A percentile compares a stretch with the other conserved stretches of the same genome.
These are phyloP conservation scores for Talaromyces sp. DNA, from an alignment of 2,329 filamentous ascomycete species.

Conservation along the genomic window DNA sequence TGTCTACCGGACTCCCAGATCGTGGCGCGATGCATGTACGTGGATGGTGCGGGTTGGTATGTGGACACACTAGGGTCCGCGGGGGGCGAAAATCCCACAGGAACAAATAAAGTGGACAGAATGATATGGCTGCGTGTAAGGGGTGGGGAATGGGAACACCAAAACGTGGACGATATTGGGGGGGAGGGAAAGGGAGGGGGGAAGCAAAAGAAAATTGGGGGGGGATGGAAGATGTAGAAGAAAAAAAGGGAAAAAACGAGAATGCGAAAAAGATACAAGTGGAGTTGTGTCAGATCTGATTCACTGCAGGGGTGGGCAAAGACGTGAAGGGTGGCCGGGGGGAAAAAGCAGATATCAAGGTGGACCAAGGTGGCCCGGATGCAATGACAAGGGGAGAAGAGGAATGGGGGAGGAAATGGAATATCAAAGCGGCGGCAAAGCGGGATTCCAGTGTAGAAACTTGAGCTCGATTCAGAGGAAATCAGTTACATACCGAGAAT, in stretches of 20 bases:
- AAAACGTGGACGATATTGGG: constrained; percentile 16
- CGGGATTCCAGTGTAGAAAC: too few species aligned
- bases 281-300: constrained; percentile 27
- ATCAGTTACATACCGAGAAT: too few species aligned
- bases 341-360: constrained; percentile 23
- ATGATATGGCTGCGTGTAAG: constrained; percentile 5
- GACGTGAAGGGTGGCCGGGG: constrained; percentile 12
- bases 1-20: constrained; percentile 13
- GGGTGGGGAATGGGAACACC: constrained; percentile 16
- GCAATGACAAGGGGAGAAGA: constrained; percentile 6
- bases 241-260: constrained; percentile 17
- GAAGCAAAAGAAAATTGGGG: constrained; percentile 9
- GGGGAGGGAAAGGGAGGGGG: constrained; percentile 9
- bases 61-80: constrained; percentile 18
- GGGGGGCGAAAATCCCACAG: constrained; percentile 27
- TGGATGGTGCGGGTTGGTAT: constrained; percentile 21
- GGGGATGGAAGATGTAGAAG: constrained; percentile 11
- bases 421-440: too few species aligned
- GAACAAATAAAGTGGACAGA: constrained; percentile 21
- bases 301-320: constrained; percentile 26
- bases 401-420: background rate
- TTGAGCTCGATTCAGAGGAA: too few species aligned
- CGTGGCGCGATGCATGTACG: constrained; percentile 25
- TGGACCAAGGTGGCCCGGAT: constrained; percentile 8
- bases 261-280: constrained; percentile 21